phyloP scores from a whole-genome alignment of 1,139 yeast species.

The Lodderomyces pseudojiufengensis region DNA sequence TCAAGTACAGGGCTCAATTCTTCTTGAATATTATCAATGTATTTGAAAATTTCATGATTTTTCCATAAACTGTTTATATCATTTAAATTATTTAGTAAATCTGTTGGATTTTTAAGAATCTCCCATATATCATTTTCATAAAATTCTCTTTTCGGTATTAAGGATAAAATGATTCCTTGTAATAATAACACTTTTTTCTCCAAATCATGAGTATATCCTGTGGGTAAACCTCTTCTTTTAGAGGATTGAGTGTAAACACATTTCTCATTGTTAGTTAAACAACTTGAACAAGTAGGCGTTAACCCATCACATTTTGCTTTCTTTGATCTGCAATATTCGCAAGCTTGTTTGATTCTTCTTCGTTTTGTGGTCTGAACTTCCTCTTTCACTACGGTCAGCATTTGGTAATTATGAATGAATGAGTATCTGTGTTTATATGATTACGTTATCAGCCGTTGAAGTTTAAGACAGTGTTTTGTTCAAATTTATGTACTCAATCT shows the following conservation, averaged over 20 bases:
- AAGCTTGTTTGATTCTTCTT: conserved; percentile 22
- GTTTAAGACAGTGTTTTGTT: too few relatives aligned
- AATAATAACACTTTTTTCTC: conserved; percentile 18
- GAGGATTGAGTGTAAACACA: conserved; percentile 19
- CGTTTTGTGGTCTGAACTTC: conserved; percentile 7
- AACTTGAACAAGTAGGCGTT: conserved; percentile 20
- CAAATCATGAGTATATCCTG: conserved; percentile 23
- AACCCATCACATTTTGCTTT: conserved; percentile 25
- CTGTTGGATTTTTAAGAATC: conserved; percentile 5
- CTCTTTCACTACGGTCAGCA: background rate
- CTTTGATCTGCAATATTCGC: conserved; percentile 22
- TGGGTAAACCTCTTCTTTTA: conserved; percentile 23
- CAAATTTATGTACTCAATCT: too few relatives aligned
- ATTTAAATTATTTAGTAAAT: conserved; percentile 8
- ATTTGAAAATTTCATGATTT: conserved; percentile 7
- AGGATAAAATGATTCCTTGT: conserved; percentile 16
- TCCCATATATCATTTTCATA: conserved; percentile 9
- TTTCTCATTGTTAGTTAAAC: conserved; percentile 13
- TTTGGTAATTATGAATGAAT: too few relatives aligned
- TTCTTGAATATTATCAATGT: background rate
- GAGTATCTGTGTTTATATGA: too few relatives aligned
- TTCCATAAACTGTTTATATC: conserved; percentile 15
- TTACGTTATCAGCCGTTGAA: too few relatives aligned
- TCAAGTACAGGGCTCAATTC: background rate
- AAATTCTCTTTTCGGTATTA: conserved; percentile 9